These are phyloP conservation scores for Mycena sanguinolenta DNA, from an alignment of 768 basidiomycete species.

Conservation along the genomic window DNA sequence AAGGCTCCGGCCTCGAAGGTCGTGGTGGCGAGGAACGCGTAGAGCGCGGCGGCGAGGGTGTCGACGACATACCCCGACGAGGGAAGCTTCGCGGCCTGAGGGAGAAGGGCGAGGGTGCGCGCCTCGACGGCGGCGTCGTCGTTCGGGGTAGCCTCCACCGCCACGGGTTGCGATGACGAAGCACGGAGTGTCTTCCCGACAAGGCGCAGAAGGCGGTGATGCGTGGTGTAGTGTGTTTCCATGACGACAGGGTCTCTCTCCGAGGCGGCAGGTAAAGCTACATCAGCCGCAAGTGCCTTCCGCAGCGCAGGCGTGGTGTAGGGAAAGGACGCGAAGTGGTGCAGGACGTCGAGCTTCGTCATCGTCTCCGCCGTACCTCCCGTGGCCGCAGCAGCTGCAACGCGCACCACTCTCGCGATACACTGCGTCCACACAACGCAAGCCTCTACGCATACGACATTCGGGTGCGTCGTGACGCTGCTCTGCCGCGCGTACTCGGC, in stretches of 20 bases:
- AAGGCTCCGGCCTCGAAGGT: conserved; percentile 61
- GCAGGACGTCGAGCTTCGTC: conserved; percentile 56
- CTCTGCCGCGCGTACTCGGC: not conserved
- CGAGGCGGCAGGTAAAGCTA: conserved; percentile 32
- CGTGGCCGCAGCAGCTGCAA: not conserved
- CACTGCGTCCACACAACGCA: not conserved
- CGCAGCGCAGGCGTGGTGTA: conserved; percentile 47
- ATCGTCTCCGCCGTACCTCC: conserved; percentile 14
- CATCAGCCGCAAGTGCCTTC: conserved; percentile 48
- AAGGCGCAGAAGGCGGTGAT: conserved; percentile 57
- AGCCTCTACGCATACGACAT: too few species aligned
- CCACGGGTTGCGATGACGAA: too few species aligned
- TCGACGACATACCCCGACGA: conserved; percentile 58
- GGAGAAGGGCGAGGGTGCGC: conserved; percentile 39
- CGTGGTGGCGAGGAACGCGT: conserved; percentile 59
- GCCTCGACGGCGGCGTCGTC: not conserved
- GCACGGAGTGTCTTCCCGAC: conserved; percentile 29
- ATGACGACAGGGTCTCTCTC: conserved; percentile 37
- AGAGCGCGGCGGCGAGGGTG: conserved; percentile 57
- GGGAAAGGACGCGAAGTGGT: conserved; percentile 54
- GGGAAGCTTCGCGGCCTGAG: conserved; percentile 45
- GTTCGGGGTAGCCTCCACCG: not conserved
- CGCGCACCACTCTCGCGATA: conserved; percentile 7
- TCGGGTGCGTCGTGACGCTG: not conserved
- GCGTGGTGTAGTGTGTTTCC: conserved; percentile 49